Base-by-base conservation (phyloP, 441 rosid species). In the Biscutella laevigata region DNA sequence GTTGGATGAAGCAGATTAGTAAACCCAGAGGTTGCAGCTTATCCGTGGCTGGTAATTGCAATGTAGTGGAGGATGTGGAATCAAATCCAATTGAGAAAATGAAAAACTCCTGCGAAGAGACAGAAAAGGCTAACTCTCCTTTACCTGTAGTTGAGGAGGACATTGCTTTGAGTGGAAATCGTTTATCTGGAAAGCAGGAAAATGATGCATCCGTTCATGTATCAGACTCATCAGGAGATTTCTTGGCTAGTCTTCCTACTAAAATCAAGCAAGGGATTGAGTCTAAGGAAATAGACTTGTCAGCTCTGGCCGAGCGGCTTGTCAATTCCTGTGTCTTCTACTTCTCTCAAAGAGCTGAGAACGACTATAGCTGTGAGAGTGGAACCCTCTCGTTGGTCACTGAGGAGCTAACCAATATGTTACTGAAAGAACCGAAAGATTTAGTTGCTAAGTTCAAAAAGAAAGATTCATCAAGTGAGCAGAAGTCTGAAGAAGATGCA, bases 1-100 rank as follows among this genome's bases (percentile, higher is more conserved):
- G 95, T 70, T 92, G 96, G 96, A 75, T 82, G 77, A 86, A 82
- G 61, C 95, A 88, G 81, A 67, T 74, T 24, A 71, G 66, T 61
- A 79, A 77, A 64, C 61, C 75, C 53, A 56, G 53, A 52, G 53
- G 53, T 38, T 59, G 57, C 54, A 69, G 74, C 58, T 56, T 69
- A 46, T 44, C 48, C 30, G 32, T 47, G 15, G 62, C 51, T 26
- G 70, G 63, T 33, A 53, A 41, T 51, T 61, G 72, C 48, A 26
- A 44, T 69, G 68, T 53, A 30, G 52, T 28, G 25, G 59, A 69
- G 54, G 64, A 73, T 30, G 42, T 76, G 34, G 43, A 64, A 15
- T 55, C 73, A 72, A 74, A 80, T 52, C 44, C 53, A 36, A 59
- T 50, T 39, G 69, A 70, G 51, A 61, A 75, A 62, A 63, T 45